A percentile compares a stretch with the other conserved stretches of the same genome.
Conservation (phyloP, 441 rosid genomes). For the Iberis amara region DNA sequence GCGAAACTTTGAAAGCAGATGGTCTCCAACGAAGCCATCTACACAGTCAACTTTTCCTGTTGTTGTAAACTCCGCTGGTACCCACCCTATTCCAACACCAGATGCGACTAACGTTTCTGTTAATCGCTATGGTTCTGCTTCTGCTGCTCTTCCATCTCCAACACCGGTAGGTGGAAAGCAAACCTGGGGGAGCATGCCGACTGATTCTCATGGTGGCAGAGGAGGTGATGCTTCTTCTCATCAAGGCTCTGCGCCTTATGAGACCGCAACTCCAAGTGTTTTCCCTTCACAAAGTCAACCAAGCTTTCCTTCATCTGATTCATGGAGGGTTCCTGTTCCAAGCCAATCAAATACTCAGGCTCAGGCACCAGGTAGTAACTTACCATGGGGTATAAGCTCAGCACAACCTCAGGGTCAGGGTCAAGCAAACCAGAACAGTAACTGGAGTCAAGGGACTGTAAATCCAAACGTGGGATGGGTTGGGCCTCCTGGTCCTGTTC, state of each 20-base stretch:
- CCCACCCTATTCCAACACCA: conserved; percentile 39
- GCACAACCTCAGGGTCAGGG: conserved; percentile 32
- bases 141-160: conserved; percentile 34
- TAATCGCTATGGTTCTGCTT: conserved; percentile 35
- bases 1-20: conserved; percentile 46
- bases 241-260: conserved; percentile 37
- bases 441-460: conserved; percentile 48
- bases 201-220: conserved; percentile 43
- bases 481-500: conserved; percentile 31
- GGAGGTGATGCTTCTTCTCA: conserved; percentile 41
- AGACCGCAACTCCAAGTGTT: conserved; percentile 32
- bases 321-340: conserved; percentile 57
- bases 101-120: conserved; percentile 37
- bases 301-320: conserved; percentile 42
- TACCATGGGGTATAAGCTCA: conserved; percentile 44
- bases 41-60: conserved; percentile 33
- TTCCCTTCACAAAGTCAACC: conserved; percentile 38
- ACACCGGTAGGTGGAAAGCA: conserved; percentile 41
- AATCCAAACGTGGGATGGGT: conserved; percentile 58
- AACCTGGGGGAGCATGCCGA: conserved; percentile 43
- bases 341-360: conserved; percentile 48
- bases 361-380: conserved; percentile 29
- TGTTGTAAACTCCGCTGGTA: conserved; percentile 34
- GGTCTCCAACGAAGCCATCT: conserved; percentile 58
- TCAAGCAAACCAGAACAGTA: conserved; percentile 38